Evolutionary conservation across 2,329 filamentous ascomycete genomes (phyloP), one percentile per base, ranked within the genome.

Genomic region (Lojkania enalia): DNA sequence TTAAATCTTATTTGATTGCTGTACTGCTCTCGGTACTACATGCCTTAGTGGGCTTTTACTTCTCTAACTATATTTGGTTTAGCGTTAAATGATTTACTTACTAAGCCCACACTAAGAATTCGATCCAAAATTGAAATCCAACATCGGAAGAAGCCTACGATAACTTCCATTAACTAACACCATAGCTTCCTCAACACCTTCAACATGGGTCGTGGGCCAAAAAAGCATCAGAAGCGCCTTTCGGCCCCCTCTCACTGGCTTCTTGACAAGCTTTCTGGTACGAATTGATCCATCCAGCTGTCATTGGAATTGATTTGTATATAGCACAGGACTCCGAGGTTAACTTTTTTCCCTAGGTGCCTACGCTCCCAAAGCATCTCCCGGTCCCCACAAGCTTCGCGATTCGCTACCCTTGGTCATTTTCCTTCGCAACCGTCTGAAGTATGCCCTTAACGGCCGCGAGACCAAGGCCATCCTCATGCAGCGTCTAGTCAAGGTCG

Each of bases 201-300:
- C 65, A 84, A 72, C 67, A 85, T 85, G 82, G 81, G 78, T 72
- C 79, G 82, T 74, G 82, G 82, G 81, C 82, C 79, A 79, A 95
- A 94, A 85, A 96, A 96, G 88, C 94, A 99, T 82, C 92, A 97
- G 81, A 97, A 99, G 91, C 91, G 94, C 84, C 85, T 97, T 75
- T 94, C 88, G 80, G 94, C 94, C 76, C 94, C 94, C 74, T 95
- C 88, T 77, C 94, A 97, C 87, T 99, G 94, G 94, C 89, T 99
- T 75, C 84, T 99, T 77, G 94, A 99, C 89, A 99, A 99, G 81
- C 85, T 99, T 75, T 96, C 90, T 77, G 94, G 94, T 69, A 63
- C 39, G 62, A 49, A 38, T 32, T 35, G 14, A 11, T 16, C 6
- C 7, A 16, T 9, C 7, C 6, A 16, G 30, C 7, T 33, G 46